Base-by-base conservation (phyloP, 352 stramenopile species). In the Pythium vanterpoolii region DNA sequence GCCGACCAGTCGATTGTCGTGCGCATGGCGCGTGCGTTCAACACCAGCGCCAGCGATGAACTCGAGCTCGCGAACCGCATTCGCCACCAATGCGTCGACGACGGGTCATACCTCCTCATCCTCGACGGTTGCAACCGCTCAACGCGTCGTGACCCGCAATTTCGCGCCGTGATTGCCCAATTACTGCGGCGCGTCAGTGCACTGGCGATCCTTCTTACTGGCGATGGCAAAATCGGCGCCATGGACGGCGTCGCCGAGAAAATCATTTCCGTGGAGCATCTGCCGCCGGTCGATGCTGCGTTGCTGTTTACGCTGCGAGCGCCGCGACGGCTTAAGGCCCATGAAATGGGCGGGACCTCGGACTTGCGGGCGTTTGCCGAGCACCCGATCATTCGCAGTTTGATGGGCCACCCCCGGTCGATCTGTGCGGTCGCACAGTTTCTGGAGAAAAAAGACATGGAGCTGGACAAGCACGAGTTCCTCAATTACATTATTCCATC, bases 391-490 rank as follows among this genome's bases (percentile, higher is more conserved):
- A 79, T 93, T 38, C 77, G 82, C 14, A 76, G 64, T 14, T 42
- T 93, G 28, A 68, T 63, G 52, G 81, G 83, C 0, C 83, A 93
- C 40, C 81, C 83, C 6, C 68, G 78, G 16, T 86, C 76, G 18
- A 93, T 93, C 34, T 93, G 83, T 48, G 83, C 79, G 21, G 82
- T 93, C 5, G 83, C 83, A 9, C 83, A 93, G 54, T 90, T 93
- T 19, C 58, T 93, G 56, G 81, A 93, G 60, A 83, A 79, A 38
- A 90, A 89, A 50, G 83, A 93, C 56, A 88, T 93, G 77, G 77
- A 90, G 38, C 61, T 89, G n/a, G 83, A 93, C 43, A 78, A 91
- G 66, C 76, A 78, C 42, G 83, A 93, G 60, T 90, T 93, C 43
- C 60, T 93, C 18, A 75, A 78, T 51, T 93, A 90, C 62, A 89